phyloP scores from a whole-genome alignment of 2,329 filamentous ascomycete species.

The Blumeria hordei region DNA sequence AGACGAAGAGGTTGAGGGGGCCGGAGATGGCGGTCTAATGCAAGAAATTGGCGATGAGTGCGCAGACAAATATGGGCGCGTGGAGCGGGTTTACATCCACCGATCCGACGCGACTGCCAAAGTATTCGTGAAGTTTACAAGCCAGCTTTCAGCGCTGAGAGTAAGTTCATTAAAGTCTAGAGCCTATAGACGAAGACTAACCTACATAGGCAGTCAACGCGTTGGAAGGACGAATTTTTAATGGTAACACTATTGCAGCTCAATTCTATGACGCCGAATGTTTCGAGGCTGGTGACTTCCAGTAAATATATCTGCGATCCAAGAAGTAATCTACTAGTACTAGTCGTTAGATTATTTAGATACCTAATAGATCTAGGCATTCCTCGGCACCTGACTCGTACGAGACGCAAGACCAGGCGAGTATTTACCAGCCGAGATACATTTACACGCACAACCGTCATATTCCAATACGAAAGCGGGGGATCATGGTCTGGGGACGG shows the following conservation, averaged over 20 bases:
- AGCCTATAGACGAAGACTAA: constrained; percentile 5
- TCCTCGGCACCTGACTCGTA: constrained; percentile 1
- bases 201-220: constrained; percentile 56
- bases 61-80: constrained; percentile 63
- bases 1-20: constrained; percentile 45
- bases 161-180: constrained; percentile 24
- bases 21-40: constrained; percentile 39
- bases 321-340: not conserved
- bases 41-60: constrained; percentile 95
- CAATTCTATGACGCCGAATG: constrained; percentile 61
- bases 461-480: too few relatives aligned
- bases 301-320: constrained; percentile 5
- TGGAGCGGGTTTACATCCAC: constrained; percentile 59
- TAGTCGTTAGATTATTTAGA: not conserved
- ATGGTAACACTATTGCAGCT: constrained; percentile 62
- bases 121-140: constrained; percentile 88
- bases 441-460: not conserved
- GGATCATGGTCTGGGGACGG: too few relatives aligned
- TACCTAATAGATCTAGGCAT: not conserved
- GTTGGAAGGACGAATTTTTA: constrained; percentile 68
- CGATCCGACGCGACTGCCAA: constrained; percentile 26
- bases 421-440: not conserved
- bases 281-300: constrained; percentile 47
- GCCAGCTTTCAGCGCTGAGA: constrained; percentile 58
- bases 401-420: constrained; percentile 1